These are phyloP conservation scores for Carex littledalei DNA, from an alignment of 176 grass and related monocot genomes.

Conservation along the genomic window DNA sequence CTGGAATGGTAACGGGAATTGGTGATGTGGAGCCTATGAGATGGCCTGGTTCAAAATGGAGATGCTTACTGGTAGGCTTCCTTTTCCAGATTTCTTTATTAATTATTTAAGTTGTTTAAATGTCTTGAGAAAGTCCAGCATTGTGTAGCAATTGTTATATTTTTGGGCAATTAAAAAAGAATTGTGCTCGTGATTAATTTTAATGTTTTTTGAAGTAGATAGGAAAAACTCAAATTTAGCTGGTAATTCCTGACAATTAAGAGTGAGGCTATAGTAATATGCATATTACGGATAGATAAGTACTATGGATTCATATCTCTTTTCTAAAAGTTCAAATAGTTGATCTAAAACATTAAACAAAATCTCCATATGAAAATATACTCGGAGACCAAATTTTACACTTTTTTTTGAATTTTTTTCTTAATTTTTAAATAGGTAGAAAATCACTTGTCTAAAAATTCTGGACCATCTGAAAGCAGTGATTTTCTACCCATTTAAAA, in stretches of 20 bases:
- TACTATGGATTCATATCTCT: too few relatives aligned
- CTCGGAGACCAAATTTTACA: too few relatives aligned
- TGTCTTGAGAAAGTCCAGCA: background rate
- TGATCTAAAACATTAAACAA: too few relatives aligned
- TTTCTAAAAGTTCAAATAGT: too few relatives aligned
- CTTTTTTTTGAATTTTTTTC: too few relatives aligned
- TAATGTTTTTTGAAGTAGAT: background rate
- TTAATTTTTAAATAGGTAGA: too few relatives aligned
- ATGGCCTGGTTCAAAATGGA: conserved; percentile 98
- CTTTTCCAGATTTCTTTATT: conserved; percentile 13
- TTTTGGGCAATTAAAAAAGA: background rate
- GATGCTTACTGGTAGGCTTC: conserved; percentile 64
- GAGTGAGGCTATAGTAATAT: too few relatives aligned
- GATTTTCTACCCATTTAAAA: too few relatives aligned
- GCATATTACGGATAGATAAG: too few relatives aligned
- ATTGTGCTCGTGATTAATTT: background rate
- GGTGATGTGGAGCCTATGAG: conserved; percentile 58
- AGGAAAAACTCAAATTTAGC: background rate
- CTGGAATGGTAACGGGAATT: conserved; percentile 74
- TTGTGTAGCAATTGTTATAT: background rate
- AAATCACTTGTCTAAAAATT: too few relatives aligned
- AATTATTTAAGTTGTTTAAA: background rate
- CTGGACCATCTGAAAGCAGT: too few relatives aligned
- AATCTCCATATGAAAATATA: too few relatives aligned
- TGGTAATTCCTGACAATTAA: background rate